phyloP scores from a whole-genome alignment of 805 yeast genomes.

The Metschnikowia picachoensis region DNA sequence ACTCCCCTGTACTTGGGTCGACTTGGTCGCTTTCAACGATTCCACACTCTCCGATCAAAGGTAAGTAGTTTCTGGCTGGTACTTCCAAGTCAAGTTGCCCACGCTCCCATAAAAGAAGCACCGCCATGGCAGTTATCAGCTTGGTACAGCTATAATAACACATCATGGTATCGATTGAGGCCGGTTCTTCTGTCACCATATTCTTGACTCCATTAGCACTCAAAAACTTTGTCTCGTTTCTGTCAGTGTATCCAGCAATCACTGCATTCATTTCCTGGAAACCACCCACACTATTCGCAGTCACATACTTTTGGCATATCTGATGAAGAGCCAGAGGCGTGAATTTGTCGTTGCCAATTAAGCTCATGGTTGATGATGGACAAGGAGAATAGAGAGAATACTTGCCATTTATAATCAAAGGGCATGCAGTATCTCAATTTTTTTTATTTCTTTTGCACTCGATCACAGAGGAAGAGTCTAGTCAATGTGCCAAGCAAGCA shows the following conservation, averaged over 20 bases:
- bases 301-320: constrained; percentile 7
- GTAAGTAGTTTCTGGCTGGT: constrained; percentile 32
- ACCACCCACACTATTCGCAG: neutral
- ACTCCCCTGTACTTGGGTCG: constrained; percentile 14
- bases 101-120: constrained; percentile 31
- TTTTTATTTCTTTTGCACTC: no score
- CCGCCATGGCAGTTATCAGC: constrained; percentile 28
- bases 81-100: constrained; percentile 31
- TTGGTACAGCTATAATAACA: constrained; percentile 18
- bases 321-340: constrained; percentile 2
- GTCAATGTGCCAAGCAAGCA: no score
- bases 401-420: no score
- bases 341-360: no score
- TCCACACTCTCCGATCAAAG: constrained; percentile 24
- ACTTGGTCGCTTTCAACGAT: constrained; percentile 14
- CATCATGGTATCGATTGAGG: constrained; percentile 8
- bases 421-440: no score
- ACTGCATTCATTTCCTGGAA: constrained; percentile 12
- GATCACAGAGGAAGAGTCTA: no score
- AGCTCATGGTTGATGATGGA: no score
- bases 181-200: constrained; percentile 10
- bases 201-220: constrained; percentile 13
- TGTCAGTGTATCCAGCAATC: constrained; percentile 16
- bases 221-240: constrained; percentile 7
- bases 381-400: no score